Evolutionary conservation across 2,329 filamentous ascomycete genomes (phyloP).

Genomic region (Piedraia hortae): DNA sequence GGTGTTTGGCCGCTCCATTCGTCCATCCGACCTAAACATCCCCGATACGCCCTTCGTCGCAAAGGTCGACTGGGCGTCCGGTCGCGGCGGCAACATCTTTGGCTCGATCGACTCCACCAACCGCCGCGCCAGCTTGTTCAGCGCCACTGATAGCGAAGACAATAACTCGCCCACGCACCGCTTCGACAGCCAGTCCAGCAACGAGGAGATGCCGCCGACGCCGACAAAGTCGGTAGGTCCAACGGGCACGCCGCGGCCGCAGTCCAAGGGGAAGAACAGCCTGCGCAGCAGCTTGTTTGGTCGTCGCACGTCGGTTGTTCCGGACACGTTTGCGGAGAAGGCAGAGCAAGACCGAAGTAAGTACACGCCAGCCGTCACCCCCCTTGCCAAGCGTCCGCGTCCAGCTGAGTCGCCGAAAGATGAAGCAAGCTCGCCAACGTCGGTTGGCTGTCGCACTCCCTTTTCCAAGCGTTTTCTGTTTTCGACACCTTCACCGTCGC

Average conservation of each 20-base stretch:
- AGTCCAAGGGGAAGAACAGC: conserved; percentile 24
- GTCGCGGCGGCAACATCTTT: conserved; percentile 33
- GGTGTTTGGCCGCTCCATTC: conserved; percentile 53
- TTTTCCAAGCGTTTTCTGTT: too few species aligned
- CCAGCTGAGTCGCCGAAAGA: too few species aligned
- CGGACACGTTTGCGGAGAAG: conserved; percentile 18
- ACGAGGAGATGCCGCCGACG: conserved; percentile 69
- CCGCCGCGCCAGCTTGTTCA: conserved; percentile 45
- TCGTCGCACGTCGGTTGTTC: conserved; percentile 18
- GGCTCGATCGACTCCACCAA: conserved; percentile 26
- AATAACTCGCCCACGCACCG: conserved; percentile 28
- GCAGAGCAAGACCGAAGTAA: conserved; percentile 14
- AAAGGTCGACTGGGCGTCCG: too few species aligned
- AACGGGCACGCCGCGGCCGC: conserved; percentile 10
- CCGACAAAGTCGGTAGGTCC: conserved; percentile 50
- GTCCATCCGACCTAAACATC: conserved; percentile 43
- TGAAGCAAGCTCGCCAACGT: background rate
- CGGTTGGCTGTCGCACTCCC: too few species aligned
- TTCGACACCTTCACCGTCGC: conserved; percentile 13
- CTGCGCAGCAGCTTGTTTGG: conserved; percentile 23
- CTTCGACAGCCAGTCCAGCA: conserved; percentile 27
- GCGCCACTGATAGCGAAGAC: conserved; percentile 51
- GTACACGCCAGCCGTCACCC: conserved; percentile 13
- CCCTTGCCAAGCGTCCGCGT: too few species aligned
- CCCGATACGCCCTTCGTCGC: conserved; percentile 33